Base-by-base conservation (phyloP, 306 rosid species). In the Vachellia pachyceras region DNA sequence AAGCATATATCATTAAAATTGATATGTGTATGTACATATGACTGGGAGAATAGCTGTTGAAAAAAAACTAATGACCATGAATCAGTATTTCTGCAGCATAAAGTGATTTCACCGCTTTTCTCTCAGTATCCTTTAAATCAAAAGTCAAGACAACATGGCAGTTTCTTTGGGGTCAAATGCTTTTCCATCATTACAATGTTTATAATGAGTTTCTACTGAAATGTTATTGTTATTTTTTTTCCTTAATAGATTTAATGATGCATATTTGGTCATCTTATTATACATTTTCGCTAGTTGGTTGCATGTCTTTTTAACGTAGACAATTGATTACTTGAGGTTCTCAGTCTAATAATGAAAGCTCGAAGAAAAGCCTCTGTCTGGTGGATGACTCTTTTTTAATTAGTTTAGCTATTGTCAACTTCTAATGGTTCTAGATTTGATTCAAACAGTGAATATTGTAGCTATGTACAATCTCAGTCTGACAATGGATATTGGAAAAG, bases 371-470 rank as follows among this genome's bases (percentile, higher is more conserved):
- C 49, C 42, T n/a, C n/a, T 15, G 9, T 41, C 8, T 40, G 41
- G 42, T 76, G 71, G 79, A 60, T 76, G 71, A 14, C 61, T 20
- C 37, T 20, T 60, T 78, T 74, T 58, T 57, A 66, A 45, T 67
- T 61, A 60, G 58, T 61, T 15, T 47, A 33, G 36, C 58, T 69
- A 20, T 81, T 75, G 69, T 58, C 65, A 44, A 57, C 69, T 37
- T 25, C 44, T 63, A 45, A 54, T 61, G 13, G 69, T 75, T 81
- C 58, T 63, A 75, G 70, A 70, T 75, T 66, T 71, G 72, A 64
- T 75, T 79, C 36, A 64, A 63, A 44, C 37, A 14, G 10, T 35
- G 29, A 65, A 17, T n/a, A 63, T 29, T 9, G 11, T 54, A 36
- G 3, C n/a, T 45, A 64, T 47, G 44, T 65, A 42, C 49, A 60